phyloP scores from a whole-genome alignment of 2,329 filamentous ascomycete species.

The Fusarium decemcellulare region DNA sequence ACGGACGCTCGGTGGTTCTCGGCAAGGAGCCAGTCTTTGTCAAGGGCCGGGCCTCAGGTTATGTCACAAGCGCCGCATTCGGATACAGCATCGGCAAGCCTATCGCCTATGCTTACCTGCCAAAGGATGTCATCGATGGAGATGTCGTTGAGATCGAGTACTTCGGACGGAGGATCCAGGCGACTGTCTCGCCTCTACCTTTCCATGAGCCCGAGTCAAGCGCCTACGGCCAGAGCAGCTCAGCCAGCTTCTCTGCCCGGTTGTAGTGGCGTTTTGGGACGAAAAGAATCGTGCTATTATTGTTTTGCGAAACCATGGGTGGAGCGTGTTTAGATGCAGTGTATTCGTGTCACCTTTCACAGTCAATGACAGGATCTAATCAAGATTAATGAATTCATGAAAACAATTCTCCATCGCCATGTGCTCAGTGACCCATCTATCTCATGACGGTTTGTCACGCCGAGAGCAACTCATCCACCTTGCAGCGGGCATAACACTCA shows the following conservation, averaged over 20 bases:
- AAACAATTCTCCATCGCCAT: no score
- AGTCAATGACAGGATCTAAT: no score
- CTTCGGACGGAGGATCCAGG: constrained; percentile 67
- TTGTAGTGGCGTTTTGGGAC: constrained; percentile 22
- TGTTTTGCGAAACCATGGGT: not conserved
- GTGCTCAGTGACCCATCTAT: no score
- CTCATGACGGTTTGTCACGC: no score
- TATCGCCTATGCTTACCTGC: constrained; percentile 72
- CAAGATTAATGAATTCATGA: no score
- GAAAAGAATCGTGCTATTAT: not conserved
- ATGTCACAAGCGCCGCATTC: constrained; percentile 73
- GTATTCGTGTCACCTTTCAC: not conserved
- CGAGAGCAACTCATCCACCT: no score
- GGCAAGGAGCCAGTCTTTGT: constrained; percentile 74
- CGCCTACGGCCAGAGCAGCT: constrained; percentile 21
- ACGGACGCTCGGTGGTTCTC: constrained; percentile 69
- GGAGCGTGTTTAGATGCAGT: not conserved
- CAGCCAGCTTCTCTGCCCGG: constrained; percentile 28
- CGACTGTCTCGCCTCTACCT: constrained; percentile 67
- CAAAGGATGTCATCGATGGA: constrained; percentile 61
- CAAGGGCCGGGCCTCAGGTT: constrained; percentile 63
- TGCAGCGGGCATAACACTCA: no score
- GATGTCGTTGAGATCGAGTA: constrained; percentile 72
- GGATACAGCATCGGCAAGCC: constrained; percentile 72
- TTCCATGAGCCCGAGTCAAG: constrained; percentile 39